phyloP scores from a whole-genome alignment of 2,329 filamentous ascomycete species.

The Penicillium fuscoglaucum region DNA sequence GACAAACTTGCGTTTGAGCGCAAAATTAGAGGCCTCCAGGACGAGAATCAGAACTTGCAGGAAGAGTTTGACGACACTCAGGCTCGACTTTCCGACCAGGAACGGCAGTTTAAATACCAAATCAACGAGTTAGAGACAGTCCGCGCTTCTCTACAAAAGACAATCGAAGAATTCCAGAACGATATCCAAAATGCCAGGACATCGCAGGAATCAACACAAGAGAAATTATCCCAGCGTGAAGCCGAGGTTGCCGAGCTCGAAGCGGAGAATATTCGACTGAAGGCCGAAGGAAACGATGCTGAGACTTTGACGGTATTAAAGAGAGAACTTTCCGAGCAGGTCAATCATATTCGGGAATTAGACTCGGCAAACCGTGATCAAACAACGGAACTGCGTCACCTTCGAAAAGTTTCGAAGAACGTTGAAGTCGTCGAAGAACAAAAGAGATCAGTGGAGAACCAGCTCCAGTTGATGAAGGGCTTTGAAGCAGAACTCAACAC shows the following conservation, averaged over 20 bases:
- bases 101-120: slow-evolving; percentile 64
- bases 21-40: slow-evolving; percentile 58
- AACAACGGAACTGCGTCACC: slow-evolving; percentile 72
- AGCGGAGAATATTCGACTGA: slow-evolving; percentile 77
- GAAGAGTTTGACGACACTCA: slow-evolving; percentile 84
- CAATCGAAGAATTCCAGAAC: slow-evolving; percentile 51
- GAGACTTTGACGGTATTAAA: slow-evolving; percentile 85
- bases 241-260: slow-evolving; percentile 72
- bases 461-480: slow-evolving; percentile 70
- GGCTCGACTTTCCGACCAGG: slow-evolving; percentile 68
- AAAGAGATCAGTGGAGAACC: slow-evolving; percentile 78
- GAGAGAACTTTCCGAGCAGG: slow-evolving; percentile 84
- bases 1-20: slow-evolving; percentile 58
- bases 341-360: slow-evolving; percentile 82
- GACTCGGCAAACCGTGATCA: slow-evolving; percentile 82
- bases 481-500: slow-evolving; percentile 77
- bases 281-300: slow-evolving; percentile 80
- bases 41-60: slow-evolving; percentile 69
- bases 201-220: slow-evolving; percentile 63
- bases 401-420: slow-evolving; percentile 79
- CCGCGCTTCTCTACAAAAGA: slow-evolving; percentile 58
- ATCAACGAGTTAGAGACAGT: slow-evolving; percentile 62
- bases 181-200: slow-evolving; percentile 57
- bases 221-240: slow-evolving; percentile 68
- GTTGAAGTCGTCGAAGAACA: slow-evolving; percentile 94